Evolutionary conservation across 2,329 filamentous ascomycete genomes (phyloP), one percentile per base, ranked within the genome.

Genomic region (Aspergillus intermedius): DNA sequence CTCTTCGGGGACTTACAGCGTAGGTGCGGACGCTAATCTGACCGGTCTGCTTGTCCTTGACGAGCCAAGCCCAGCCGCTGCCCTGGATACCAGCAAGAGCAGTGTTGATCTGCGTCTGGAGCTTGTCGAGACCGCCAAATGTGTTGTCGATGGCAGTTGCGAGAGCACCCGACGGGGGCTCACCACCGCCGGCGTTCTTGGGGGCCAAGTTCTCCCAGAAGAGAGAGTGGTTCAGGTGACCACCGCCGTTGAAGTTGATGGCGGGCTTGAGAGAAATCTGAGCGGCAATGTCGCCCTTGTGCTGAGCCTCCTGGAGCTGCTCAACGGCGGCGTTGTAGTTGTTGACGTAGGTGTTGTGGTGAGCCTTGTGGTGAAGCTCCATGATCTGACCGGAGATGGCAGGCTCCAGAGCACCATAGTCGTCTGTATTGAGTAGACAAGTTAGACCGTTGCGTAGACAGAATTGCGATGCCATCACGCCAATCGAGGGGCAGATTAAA

Each of bases 261-360:
- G 78, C 59, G 8, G 78, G 75, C 70, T 82, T 79, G 52, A 81
- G 73, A 32, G 77, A 73, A 56, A 83, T 79, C 65, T 82, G 79
- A 10, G 76, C 68, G 46, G 74, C 59, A 57, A 82, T 77, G 63
- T 83, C 77, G 49, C 71, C 66, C 58, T 75, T 76, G 45, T 68
- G 63, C 57, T 78, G 72, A 9, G 80, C 80, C 55, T 82, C 77
- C 50, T 78, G 75, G 54, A 87, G 74, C 66, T 91, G 83, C 71
- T 90, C 83, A 58, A 82, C 75, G 49, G 88, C 85, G 52, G 84
- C 79, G 77, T 95, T 95, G 77, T 88, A 87, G 69, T 85, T 86
- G 72, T 84, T 93, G 61, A 95, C 88, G 70, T 95, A 95, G 64
- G 90, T 91, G 73, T 91, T 84, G 77, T 95, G 91, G 79, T 95